These are phyloP conservation scores for Cordyceps tenuipes DNA, from an alignment of 2,329 filamentous ascomycete species.

Conservation along the genomic window DNA sequence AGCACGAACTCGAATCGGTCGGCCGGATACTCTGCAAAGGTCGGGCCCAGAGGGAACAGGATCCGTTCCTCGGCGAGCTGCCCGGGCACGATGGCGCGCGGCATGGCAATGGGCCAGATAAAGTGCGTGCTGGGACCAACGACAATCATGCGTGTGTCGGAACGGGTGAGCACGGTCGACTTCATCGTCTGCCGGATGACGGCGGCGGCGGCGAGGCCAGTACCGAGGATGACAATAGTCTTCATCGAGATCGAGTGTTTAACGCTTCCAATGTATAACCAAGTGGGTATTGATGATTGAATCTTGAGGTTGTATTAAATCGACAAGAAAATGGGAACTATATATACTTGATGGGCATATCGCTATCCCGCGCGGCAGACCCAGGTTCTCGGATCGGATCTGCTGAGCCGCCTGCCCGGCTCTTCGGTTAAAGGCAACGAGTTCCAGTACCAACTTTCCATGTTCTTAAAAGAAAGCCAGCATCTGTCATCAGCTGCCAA, in stretches of 20 bases:
- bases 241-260: constrained; percentile 16
- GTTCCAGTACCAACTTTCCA: not conserved
- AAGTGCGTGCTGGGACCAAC: constrained; percentile 40
- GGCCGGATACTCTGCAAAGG: constrained; percentile 39
- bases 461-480: no score
- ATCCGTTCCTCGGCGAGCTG: constrained; percentile 34
- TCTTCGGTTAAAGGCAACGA: not conserved
- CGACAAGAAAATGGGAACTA: not conserved
- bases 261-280: no score
- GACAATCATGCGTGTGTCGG: constrained; percentile 36
- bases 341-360: not conserved
- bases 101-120: constrained; percentile 41
- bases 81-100: constrained; percentile 39
- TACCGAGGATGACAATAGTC: constrained; percentile 43
- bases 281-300: not conserved
- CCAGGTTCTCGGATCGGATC: not conserved
- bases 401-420: not conserved
- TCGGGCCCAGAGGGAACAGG: constrained; percentile 27
- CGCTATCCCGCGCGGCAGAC: not conserved
- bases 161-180: constrained; percentile 29
- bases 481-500: not conserved
- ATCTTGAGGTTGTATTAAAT: not conserved
- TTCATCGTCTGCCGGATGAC: constrained; percentile 44
- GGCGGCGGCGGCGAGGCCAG: constrained; percentile 37
- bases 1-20: constrained; percentile 44